Percentiles rank a stretch among this genome's conserved stretches.
Conservation (phyloP, 805 yeast species). For the Schwanniomyces sp. region DNA sequence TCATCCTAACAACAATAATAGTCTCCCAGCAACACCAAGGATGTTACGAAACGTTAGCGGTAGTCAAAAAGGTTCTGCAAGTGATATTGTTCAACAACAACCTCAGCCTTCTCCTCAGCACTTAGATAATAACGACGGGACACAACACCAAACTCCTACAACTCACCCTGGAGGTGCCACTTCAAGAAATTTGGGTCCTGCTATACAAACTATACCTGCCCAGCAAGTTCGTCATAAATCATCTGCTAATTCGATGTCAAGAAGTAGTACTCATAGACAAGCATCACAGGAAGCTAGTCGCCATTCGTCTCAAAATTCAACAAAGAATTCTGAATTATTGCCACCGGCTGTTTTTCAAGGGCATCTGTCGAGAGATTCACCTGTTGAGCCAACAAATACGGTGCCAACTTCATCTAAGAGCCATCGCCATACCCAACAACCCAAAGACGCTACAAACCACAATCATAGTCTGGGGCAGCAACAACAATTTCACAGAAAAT, state of each 20-base stretch:
- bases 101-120: slow-evolving; percentile 1
- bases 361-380: slow-evolving; percentile 5
- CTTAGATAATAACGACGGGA: background rate
- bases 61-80: slow-evolving; percentile 17
- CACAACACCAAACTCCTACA: slow-evolving; percentile 1
- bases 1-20: slow-evolving; percentile 9
- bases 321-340: slow-evolving; percentile 19
- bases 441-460: slow-evolving; percentile 5
- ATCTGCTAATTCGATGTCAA: background rate
- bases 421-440: background rate
- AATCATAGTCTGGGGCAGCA: slow-evolving; percentile 13
- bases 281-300: background rate
- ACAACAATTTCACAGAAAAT: slow-evolving; percentile 72
- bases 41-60: slow-evolving; percentile 63
- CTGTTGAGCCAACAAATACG: background rate
- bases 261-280: background rate
- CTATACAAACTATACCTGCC: background rate
- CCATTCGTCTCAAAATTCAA: background rate
- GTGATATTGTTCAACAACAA: slow-evolving; percentile 6
- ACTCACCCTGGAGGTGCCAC: slow-evolving; percentile 7
- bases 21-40: slow-evolving; percentile 65
- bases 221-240: background rate
- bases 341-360: slow-evolving; percentile 32
- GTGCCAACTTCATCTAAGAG: slow-evolving; percentile 3
- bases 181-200: slow-evolving; percentile 14